Evolutionary conservation across 2,329 filamentous ascomycete genomes (phyloP).

Genomic region (Fusarium veterinarium): DNA sequence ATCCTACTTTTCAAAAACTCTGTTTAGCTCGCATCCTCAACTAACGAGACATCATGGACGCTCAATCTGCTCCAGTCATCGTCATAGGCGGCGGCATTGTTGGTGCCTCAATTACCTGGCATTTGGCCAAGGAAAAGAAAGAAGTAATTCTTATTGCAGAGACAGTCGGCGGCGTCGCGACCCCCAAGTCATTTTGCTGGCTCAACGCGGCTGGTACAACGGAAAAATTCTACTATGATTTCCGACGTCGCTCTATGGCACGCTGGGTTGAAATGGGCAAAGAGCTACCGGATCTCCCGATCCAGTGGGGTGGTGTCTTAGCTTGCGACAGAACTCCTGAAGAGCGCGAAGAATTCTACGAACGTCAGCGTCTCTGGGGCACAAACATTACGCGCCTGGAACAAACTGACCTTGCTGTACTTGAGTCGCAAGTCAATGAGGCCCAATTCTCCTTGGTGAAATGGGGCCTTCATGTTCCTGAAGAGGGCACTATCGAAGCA

Average conservation of each 20-base stretch:
- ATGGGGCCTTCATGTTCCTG: conserved; percentile 18
- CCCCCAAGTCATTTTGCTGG: conserved; percentile 16
- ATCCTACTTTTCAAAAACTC: too few species aligned
- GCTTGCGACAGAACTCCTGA: not conserved
- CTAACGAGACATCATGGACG: not conserved
- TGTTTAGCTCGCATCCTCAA: too few species aligned
- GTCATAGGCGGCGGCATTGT: conserved; percentile 26
- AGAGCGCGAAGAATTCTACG: not conserved
- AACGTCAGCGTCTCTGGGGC: not conserved
- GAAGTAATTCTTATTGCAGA: not conserved
- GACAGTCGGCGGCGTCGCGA: not conserved
- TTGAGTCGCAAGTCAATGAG: not conserved
- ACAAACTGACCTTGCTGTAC: not conserved
- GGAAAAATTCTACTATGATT: conserved; percentile 14
- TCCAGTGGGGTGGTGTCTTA: conserved; percentile 23
- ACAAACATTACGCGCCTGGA: not conserved
- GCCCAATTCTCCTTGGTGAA: not conserved
- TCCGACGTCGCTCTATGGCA: conserved; percentile 18
- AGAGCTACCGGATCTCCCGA: conserved; percentile 9
- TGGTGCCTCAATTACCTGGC: conserved; percentile 31
- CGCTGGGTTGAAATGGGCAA: conserved; percentile 15
- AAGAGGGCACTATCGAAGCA: conserved; percentile 23
- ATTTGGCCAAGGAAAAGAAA: conserved; percentile 1
- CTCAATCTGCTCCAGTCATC: not conserved
- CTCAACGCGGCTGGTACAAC: conserved; percentile 15